These are phyloP conservation scores for Petunia secreta DNA, from an alignment of 257 asterid species.

Conservation along the genomic window DNA sequence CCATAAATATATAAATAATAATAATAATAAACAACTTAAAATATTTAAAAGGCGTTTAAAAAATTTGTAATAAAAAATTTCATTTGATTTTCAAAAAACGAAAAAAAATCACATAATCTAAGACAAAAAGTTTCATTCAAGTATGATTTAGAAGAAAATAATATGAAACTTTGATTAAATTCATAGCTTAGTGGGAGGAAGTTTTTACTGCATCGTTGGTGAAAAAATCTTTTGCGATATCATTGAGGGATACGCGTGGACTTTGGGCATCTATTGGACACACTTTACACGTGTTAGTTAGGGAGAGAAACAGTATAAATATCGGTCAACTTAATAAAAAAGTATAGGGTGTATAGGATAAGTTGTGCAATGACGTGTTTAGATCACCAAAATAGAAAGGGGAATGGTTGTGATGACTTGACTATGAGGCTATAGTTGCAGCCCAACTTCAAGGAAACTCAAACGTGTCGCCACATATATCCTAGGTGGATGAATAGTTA, in stretches of 20 bases:
- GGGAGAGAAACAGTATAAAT: neutral
- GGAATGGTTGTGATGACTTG: neutral
- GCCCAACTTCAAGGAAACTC: constrained; percentile 14
- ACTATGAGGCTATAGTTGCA: neutral
- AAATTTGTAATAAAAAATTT: no score
- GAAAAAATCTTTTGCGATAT: no score
- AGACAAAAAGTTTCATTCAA: no score
- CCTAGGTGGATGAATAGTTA: neutral
- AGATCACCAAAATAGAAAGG: neutral
- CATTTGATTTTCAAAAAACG: no score
- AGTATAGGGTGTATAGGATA: neutral
- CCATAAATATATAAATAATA: no score
- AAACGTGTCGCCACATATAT: constrained; percentile 22
- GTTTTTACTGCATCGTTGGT: no score
- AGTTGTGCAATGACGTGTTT: constrained; percentile 2
- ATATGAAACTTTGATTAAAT: no score
- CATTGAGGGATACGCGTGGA: neutral
- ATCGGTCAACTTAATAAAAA: neutral
- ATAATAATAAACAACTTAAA: no score
- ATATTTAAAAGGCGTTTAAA: no score
- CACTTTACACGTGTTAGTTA: neutral
- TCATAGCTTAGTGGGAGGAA: no score
- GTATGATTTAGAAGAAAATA: no score
- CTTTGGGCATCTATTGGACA: neutral
- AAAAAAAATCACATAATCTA: no score